Conservation (phyloP, 768 basidiomycete species). For the Flagelloscypha sp. region DNA sequence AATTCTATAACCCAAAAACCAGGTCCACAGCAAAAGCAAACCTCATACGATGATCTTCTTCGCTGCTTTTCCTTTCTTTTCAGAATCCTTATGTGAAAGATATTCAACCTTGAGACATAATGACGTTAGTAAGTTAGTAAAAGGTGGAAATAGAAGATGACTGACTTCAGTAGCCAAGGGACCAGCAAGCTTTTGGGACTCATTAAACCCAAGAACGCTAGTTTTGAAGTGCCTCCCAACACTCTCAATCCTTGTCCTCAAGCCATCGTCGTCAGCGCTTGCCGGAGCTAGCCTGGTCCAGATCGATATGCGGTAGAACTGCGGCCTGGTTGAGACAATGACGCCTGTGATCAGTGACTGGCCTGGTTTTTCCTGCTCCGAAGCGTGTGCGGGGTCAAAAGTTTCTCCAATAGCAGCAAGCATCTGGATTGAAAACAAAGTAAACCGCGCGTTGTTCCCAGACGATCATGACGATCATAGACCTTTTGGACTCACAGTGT, state of each 20-base stretch:
- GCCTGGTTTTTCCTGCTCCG: conserved; percentile 29
- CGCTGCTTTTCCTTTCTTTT: conserved; percentile 82
- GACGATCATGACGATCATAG: conserved; percentile 3
- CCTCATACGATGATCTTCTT: conserved; percentile 69
- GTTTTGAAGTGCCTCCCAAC: conserved; percentile 91
- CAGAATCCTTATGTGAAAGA: conserved; percentile 88
- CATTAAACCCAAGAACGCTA: conserved; percentile 73
- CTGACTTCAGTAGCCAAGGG: conserved; percentile 91
- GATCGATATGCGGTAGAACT: conserved; percentile 94
- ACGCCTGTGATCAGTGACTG: conserved; percentile 80
- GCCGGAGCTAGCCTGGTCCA: conserved; percentile 88
- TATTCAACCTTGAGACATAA: no score
- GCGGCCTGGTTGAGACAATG: conserved; percentile 88
- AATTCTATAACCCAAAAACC: no score
- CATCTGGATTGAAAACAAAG: conserved; percentile 55
- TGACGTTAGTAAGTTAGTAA: no score
- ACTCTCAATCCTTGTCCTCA: conserved; percentile 75
- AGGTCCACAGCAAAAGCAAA: not conserved
- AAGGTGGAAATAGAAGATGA: no score
- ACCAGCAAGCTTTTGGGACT: conserved; percentile 66
- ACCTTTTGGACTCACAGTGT: conserved; percentile 60
- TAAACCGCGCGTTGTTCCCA: conserved; percentile 2
- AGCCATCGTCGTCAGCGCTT: conserved; percentile 36
- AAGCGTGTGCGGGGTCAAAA: conserved; percentile 79
- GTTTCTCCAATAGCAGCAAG: conserved; percentile 99